Evolutionary conservation across 805 yeast species (phyloP), one percentile per base, ranked within the genome.

Genomic region (Candida mattraensis): DNA sequence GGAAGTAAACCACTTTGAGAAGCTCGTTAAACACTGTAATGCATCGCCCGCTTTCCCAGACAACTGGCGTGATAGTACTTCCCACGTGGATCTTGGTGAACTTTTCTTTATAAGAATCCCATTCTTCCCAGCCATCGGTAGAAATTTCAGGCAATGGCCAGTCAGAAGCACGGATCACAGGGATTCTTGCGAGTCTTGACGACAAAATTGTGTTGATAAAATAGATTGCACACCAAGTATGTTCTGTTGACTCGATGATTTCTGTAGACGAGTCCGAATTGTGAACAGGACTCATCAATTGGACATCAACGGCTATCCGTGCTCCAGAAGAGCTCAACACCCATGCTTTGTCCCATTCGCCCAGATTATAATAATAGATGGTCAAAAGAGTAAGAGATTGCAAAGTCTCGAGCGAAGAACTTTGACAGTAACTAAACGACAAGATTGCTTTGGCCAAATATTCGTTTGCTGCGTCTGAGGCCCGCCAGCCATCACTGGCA

Each of bases 331-430:
- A 30, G 21, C 34, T 30, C 27, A 30, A 17, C 16, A 30, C 34
- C 34, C 34, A 30, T 17, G 34, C 34, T 21, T 30, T 30, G 28
- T 30, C 34, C 34, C 34, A 30, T 12, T 23, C 34, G 10, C 34
- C 34, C 3, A 30, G 18, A 17, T 30, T 30, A 22, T 30, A 30
- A 23, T 30, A 30, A 23, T 30, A 30, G 21, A 23, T 23, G 4
- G 34, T 23, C 7, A 30, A 28, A 15, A 30, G 18, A 4, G 34
- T 30, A 8, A 30, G 28, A 21, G 34, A 30, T 13, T 30, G 34
- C 27, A 30, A 12, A 8, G 34, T 30, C 21, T 30, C 34, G 16
- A 30, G 34, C 19, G 34, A 30, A 4, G 34, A 30, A 17, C 28
- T 23, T 17, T 30, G 28, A 16, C 34, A 30, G 17, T 23, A 30